These are phyloP conservation scores for Fraxinus platypoda DNA, from an alignment of 305 asterid species.

Conservation along the genomic window DNA sequence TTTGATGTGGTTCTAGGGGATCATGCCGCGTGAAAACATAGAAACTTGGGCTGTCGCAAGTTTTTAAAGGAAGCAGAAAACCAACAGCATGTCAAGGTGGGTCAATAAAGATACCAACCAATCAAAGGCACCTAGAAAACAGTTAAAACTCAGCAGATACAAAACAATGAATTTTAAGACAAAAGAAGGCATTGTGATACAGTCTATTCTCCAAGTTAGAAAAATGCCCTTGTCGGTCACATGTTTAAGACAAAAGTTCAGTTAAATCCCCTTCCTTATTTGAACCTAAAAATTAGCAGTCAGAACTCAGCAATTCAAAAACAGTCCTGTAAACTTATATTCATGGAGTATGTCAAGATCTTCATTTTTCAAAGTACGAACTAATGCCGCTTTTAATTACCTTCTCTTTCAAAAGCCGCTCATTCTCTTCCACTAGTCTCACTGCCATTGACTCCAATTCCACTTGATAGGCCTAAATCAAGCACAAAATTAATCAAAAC, in stretches of 20 bases:
- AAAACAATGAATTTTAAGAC: background rate
- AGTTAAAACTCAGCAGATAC: background rate
- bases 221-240: background rate
- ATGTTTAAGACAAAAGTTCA: background rate
- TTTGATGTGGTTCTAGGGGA: background rate
- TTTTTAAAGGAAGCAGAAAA: background rate
- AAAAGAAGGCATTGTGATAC: background rate
- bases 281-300: slow-evolving; percentile 12
- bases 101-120: background rate
- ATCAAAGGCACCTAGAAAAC: background rate
- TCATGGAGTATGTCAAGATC: slow-evolving; percentile 9
- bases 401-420: slow-evolving; percentile 62
- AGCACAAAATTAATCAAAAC: slow-evolving; percentile 11
- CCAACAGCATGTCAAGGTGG: background rate
- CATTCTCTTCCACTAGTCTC: slow-evolving; percentile 79
- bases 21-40: background rate
- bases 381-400: slow-evolving; percentile 33
- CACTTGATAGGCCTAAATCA: slow-evolving; percentile 73
- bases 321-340: background rate
- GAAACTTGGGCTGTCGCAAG: background rate
- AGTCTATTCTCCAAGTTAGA: background rate
- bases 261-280: background rate
- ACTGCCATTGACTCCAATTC: slow-evolving; percentile 83
- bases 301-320: background rate
- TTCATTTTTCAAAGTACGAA: slow-evolving; percentile 1